Evolutionary conservation across 495 filamentous ascomycete genomes (phyloP).

Genomic region (Talaromyces stipitatus): DNA sequence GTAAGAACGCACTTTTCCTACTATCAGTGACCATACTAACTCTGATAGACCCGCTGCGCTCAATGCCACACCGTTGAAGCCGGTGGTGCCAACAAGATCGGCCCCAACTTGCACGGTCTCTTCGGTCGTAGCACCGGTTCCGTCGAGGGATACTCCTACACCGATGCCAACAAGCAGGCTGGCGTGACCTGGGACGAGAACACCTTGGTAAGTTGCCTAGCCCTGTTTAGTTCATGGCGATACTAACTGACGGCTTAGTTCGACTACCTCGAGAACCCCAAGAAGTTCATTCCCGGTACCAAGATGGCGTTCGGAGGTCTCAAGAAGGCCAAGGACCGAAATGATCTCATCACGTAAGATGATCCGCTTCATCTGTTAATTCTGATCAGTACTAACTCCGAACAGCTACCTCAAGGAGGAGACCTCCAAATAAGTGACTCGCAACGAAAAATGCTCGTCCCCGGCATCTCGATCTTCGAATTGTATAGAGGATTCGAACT

Average conservation of each 20-base stretch:
- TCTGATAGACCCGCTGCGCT: constrained; percentile 74
- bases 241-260: constrained; percentile 42
- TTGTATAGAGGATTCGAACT: neutral
- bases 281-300: constrained; percentile 97
- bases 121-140: constrained; percentile 93
- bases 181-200: constrained; percentile 81
- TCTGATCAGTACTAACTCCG: neutral
- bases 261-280: constrained; percentile 85
- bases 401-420: constrained; percentile 58
- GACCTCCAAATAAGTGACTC: constrained; percentile 43
- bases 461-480: constrained; percentile 3
- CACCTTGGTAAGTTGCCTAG: constrained; percentile 60
- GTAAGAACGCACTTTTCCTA: constrained; percentile 21
- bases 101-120: constrained; percentile 92
- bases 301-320: constrained; percentile 99
- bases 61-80: constrained; percentile 95
- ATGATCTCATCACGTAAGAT: constrained; percentile 96
- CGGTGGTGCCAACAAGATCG: constrained; percentile 91
- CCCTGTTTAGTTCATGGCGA: neutral
- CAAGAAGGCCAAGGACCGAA: constrained; percentile 99
- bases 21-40: neutral
- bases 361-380: neutral
- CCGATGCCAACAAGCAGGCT: constrained; percentile 98
- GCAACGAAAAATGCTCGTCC: neutral
- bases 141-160: constrained; percentile 92